Conservation (phyloP, 345 rosid genomes). For the Diplotaxis tenuifolia region DNA sequence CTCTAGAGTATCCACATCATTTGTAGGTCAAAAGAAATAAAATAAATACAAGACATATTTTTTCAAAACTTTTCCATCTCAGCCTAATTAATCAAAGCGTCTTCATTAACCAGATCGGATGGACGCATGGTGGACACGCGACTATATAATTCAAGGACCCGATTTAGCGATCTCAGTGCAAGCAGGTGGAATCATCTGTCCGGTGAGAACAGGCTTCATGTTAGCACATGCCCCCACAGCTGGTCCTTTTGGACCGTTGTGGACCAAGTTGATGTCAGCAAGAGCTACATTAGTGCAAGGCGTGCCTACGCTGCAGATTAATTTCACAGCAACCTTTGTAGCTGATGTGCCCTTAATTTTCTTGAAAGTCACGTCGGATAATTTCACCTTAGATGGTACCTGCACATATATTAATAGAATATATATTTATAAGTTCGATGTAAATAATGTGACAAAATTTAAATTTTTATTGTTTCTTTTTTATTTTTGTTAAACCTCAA, state of each 20-base stretch:
- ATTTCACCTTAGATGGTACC: constrained; percentile 42
- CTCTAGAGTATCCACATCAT: background rate
- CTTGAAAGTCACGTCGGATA: constrained; percentile 47
- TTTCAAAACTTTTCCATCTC: background rate
- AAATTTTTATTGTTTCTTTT: too few species aligned
- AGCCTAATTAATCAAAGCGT: background rate
- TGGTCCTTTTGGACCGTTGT: constrained; percentile 36
- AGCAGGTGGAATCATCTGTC: constrained; percentile 19
- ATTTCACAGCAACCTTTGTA: constrained; percentile 38
- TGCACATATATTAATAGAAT: background rate
- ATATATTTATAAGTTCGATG: background rate
- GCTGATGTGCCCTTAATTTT: constrained; percentile 54
- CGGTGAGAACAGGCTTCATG: constrained; percentile 37
- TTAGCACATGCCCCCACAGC: constrained; percentile 41
- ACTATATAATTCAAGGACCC: background rate
- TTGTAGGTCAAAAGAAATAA: background rate
- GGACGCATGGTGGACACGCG: constrained; percentile 8
- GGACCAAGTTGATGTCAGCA: constrained; percentile 40
- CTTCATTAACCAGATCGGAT: background rate
- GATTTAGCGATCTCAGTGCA: constrained; percentile 24
- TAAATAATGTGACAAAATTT: too few species aligned
- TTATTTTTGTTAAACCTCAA: constrained; percentile 28
- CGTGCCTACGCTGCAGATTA: constrained; percentile 44
- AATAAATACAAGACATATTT: background rate
- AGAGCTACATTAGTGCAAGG: constrained; percentile 44